A percentile compares a stretch with the other conserved stretches of the same genome.
Conservation (phyloP, 2,329 filamentous ascomycete genomes). For the Penicillium glabrum region DNA sequence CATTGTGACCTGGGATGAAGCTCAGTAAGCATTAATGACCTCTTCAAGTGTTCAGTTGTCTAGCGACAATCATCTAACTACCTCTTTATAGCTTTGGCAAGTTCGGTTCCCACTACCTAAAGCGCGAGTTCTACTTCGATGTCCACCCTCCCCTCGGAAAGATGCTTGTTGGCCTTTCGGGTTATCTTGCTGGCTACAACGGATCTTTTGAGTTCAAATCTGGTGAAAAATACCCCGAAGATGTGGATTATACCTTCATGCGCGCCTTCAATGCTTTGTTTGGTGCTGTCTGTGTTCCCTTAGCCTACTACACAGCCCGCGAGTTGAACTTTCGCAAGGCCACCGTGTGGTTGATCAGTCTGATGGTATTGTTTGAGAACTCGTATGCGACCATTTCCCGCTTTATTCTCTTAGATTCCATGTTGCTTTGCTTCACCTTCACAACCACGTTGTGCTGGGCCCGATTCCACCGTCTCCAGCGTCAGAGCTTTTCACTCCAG, state of each 20-base stretch:
- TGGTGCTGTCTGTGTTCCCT: conserved; percentile 84
- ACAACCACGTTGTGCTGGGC: conserved; percentile 96
- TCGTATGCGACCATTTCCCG: conserved; percentile 98
- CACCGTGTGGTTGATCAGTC: conserved; percentile 88
- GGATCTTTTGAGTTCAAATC: conserved; percentile 99
- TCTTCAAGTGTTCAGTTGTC: not conserved
- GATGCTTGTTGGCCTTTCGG: conserved; percentile 95
- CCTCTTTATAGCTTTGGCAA: conserved; percentile 56
- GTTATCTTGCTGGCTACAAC: conserved; percentile 96
- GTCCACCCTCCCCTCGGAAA: conserved; percentile 95
- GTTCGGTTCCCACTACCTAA: conserved; percentile 98
- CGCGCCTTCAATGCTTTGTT: conserved; percentile 95
- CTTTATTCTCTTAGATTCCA: conserved; percentile 97
- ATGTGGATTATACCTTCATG: conserved; percentile 98
- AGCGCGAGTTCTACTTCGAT: conserved; percentile 99
- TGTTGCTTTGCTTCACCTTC: conserved; percentile 98
- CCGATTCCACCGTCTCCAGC: conserved; percentile 87
- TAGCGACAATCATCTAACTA: not conserved
- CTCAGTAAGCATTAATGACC: conserved; percentile 57
- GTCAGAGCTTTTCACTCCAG: conserved; percentile 81
- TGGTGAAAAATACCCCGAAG: conserved; percentile 88
- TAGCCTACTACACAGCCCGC: conserved; percentile 93
- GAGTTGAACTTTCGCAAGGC: conserved; percentile 84
- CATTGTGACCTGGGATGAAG: conserved; percentile 76
- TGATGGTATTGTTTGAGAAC: conserved; percentile 99